Evolutionary conservation across 192 early-diverging fungal genomes (phyloP), one percentile per base, ranked within the genome.

Genomic region (Coemansia sp.): DNA sequence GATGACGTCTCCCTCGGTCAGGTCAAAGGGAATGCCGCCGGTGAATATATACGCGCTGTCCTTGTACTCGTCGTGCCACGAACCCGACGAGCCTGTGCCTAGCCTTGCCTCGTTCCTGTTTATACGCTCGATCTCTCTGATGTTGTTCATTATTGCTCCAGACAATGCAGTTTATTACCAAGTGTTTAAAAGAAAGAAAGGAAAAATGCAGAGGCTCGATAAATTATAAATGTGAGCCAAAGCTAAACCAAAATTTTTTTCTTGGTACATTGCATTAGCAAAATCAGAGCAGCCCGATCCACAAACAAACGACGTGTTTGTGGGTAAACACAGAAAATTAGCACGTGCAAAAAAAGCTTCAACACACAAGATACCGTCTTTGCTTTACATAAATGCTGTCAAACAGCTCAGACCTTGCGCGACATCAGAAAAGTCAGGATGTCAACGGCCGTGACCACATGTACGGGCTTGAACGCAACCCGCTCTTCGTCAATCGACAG

Each of bases 371-470:
- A 0, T 28, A 28, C 22, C 22, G 22, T 28, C 22, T 28, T 28
- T 28, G 22, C 22, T 28, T 28, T 28, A 28, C 22, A 28, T 28
- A 28, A 28, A 1, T 28, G 22, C 1, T 28, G 22, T 28, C 22
- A 28, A 28, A 28, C 22, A 28, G 22, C 53, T 54, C 53, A 56
- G 48, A 77, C 71, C 69, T 76, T 69, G 34, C 74, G 67, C 51
- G 90, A 87, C 66, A 94, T 90, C 68, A 99, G 77, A 70, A 85
- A 93, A 1, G 88, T 78, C 22, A 99, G 85, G 64, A 99, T 79
- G 76, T 99, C 97, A 55, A 98, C 90, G 75, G 97, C 97, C 62
- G 96, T 99, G 33, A 98, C 87, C n/a, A 99, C 93, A 61, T 92
- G 89, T 51, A 95, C 91, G 4, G 76, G 76, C 64, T 71, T 67